Evolutionary conservation across 768 basidiomycete species (phyloP), one percentile per base, ranked within the genome.

Genomic region (Trametes punicea): DNA sequence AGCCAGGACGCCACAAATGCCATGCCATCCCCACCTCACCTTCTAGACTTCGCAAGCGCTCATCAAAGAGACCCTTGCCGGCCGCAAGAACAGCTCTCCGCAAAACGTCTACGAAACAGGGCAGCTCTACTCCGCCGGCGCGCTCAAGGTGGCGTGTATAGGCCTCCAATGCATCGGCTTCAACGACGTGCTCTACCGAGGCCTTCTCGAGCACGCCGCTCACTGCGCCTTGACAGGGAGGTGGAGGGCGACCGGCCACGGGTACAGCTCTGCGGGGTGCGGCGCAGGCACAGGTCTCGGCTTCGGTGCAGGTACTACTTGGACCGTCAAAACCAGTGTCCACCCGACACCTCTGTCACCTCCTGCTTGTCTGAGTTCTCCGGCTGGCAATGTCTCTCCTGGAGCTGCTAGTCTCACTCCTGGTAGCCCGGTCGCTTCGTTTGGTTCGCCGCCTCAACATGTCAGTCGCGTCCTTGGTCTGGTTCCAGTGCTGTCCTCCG

Each of bases 111-210:
- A 90, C 71, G 89, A 91, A 67, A 82, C 81, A 0, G 72, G 75
- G 1, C 88, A 91, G 66, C 78, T 90, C 29, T 91, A 90, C 65
- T 75, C 78, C 4, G 84, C 76, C 1, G 88, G 89, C 2, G 88
- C 88, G 23, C 76, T 91, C 44, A 84, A 81, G 58, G 80, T 88
- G 21, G 85, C 84, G 13, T 90, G 88, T 62, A 71, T 91, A 53
- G 89, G 81, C 4, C 71, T 91, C 44, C 85, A 87, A 60, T 91
- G 89, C 67, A 77, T 88, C 48, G 85, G 88, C 2, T 91, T 90
- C 76, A 88, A 82, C 69, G 76, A 82, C 53, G 70, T 71, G 27
- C 73, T 89, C 63, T 90, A 90, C 67, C 76, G 75, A 41, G 77
- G 80, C 11, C 72, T 90, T 31, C 73, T 90, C 41, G 86, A 87